Base-by-base conservation (phyloP, 2,329 filamentous ascomycete genomes). In the Penicillium sp. region DNA sequence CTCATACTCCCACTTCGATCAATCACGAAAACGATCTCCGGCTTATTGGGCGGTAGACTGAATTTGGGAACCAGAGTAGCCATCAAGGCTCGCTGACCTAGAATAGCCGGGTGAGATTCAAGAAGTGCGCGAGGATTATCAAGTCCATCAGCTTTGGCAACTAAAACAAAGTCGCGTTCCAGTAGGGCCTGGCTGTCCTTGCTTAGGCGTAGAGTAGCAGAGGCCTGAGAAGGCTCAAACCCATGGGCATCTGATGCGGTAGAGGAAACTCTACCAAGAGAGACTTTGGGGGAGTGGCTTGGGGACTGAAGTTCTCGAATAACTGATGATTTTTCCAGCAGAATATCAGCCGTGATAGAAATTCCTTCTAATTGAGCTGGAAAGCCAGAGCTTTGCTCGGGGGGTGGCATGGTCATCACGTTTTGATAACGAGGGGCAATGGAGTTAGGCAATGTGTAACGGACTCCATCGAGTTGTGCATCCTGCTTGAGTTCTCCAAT, bases 401-500 rank as follows among this genome's bases (percentile, higher is more conserved):
- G 3, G 7, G 35, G 19, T 13, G 19, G 39, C 5, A 19, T 64
- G 57, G 8, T 14, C 19, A 5, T 26, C 6, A 19, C 2, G 7
- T 63, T 63, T 13, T 86, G 86, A 70, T 90, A 92, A 21, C 88
- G 81, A 1, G 88, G 88, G 0, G 85, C 86, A 54, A 92, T 87
- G 48, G 72, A 75, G 1, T 83, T 89, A 0, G 89, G 89, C 4
- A 92, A 83, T 4, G 84, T 91, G 67, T 88, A 89, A 7, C 88
- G 82, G 26, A 89, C 77, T 6, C 87, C 87, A 66, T 92, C 86
- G 3, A 83, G 78, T 60, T 87, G 84, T 44, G 85, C 82, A 67
- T 91, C 88, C 62, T 91, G 86, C 74, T 90, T 90, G 53, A 92
- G 78, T 69, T 92, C 88, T 2, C 85, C 86, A 4, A 90, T 78